These are phyloP conservation scores for Botryosphaeria dothidea DNA, from an alignment of 2,329 filamentous ascomycete species.

Conservation along the genomic window DNA sequence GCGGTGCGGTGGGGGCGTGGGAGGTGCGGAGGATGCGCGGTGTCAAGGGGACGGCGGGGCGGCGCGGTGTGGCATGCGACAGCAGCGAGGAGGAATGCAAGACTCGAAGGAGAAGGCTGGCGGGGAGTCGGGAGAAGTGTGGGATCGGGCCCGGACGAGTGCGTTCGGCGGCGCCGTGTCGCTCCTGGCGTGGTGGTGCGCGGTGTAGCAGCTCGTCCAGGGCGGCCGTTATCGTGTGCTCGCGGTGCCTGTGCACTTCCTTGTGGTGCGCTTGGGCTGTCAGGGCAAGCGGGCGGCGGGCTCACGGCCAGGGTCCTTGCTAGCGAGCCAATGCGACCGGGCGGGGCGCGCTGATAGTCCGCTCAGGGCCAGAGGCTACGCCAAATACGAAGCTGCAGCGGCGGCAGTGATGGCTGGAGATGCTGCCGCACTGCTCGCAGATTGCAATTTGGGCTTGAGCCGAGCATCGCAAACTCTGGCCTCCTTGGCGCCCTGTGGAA, in stretches of 20 bases:
- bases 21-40: slow-evolving; percentile 16
- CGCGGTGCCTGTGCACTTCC: background rate
- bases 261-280: slow-evolving; percentile 11
- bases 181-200: slow-evolving; percentile 17
- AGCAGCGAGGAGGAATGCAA: background rate
- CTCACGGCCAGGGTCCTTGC: slow-evolving; percentile 9
- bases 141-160: slow-evolving; percentile 7
- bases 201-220: slow-evolving; percentile 12
- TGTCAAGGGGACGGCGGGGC: background rate
- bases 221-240: slow-evolving; percentile 19
- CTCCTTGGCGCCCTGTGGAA: slow-evolving; percentile 16
- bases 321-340: slow-evolving; percentile 10
- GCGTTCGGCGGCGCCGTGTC: slow-evolving; percentile 7
- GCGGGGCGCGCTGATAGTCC: slow-evolving; percentile 8
- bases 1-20: slow-evolving; percentile 15
- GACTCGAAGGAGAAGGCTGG: background rate
- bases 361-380: slow-evolving; percentile 11
- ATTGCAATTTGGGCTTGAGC: slow-evolving; percentile 19
- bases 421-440: background rate
- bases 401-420: background rate
- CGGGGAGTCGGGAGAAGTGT: background rate
- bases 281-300: slow-evolving; percentile 8
- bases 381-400: slow-evolving; percentile 17
- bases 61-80: slow-evolving; percentile 11
- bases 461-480: slow-evolving; percentile 9